Base-by-base conservation (phyloP, 176 grass and related monocot species). In the Eragrostis nindensis region DNA sequence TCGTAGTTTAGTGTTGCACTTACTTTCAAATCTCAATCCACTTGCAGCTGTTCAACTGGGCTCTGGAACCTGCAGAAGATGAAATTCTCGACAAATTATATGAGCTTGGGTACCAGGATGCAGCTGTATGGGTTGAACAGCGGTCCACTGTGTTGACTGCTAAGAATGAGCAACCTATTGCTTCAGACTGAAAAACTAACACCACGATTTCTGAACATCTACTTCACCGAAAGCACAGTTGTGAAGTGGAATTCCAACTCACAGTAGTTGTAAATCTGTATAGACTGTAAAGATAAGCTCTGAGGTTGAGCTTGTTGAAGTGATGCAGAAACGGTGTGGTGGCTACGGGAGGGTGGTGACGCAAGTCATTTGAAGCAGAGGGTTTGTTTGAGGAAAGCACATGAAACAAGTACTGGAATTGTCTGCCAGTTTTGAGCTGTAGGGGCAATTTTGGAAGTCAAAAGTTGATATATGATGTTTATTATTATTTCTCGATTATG, bases 1-100 rank as follows among this genome's bases (percentile, higher is more conserved):
- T 11, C n/a, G n/a, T n/a, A 17, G 18, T 41, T 52, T 50, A 26
- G 27, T 42, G 4, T 41, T 47, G 13, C 8, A 66, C 63, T 74
- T 52, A 74, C 25, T 48, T 4, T 62, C 27, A 36, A 45, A 71
- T 9, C 26, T 68, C 36, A 44, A 78, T 47, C 43, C 48, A 59
- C 81, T 80, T 85, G n/a, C 84, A 98, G 95, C 85, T 98, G n/a
- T 98, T 98, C 79, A 98, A 89, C 76, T 98, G 92, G 95, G 95
- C 95, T 72, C 80, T 98, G 73, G 95, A 98, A 74, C 95, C 95
- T 46, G 95, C 95, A n/a, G 90, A 89, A 71, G 92, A 98, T 78
- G 64, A 87, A 66, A 85, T 92, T 74, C 92, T 94, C 0, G 95
- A 94, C 27, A 92, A 85, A 81, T 71, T 98, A n/a, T 94, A 84